Conservation (phyloP, 495 filamentous ascomycete genomes). For the Filosporella fistucella region DNA sequence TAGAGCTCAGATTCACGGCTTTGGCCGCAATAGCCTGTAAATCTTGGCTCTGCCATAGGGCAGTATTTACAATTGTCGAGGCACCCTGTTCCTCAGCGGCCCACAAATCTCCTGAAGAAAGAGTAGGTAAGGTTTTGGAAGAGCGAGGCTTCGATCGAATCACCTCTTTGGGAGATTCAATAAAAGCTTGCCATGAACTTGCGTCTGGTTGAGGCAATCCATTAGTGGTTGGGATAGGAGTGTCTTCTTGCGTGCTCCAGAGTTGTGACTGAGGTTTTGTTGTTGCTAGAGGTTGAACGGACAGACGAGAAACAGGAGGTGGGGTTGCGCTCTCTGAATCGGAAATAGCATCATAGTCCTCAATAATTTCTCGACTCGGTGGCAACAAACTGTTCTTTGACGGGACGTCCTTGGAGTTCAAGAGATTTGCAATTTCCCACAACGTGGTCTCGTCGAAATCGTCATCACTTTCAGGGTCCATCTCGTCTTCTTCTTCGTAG, state of each 20-base stretch:
- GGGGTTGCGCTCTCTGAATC: background rate
- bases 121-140: background rate
- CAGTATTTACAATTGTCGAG: too few relatives aligned
- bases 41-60: too few relatives aligned
- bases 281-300: conserved; percentile 17
- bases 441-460: conserved; percentile 51
- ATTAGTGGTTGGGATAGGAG: too few relatives aligned
- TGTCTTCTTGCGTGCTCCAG: too few relatives aligned
- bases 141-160: conserved; percentile 8
- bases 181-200: conserved; percentile 6
- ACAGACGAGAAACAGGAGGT: conserved; percentile 1
- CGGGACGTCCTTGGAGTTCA: conserved; percentile 39
- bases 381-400: conserved; percentile 36
- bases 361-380: conserved; percentile 8
- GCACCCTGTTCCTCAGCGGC: too few relatives aligned
- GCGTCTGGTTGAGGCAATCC: conserved; percentile 16
- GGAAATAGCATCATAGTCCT: conserved; percentile 12
- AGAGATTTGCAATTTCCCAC: conserved; percentile 52
- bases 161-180: conserved; percentile 3
- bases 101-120: conserved; percentile 14
- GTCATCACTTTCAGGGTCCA: conserved; percentile 37
- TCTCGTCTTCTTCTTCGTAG: conserved; percentile 42
- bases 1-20: background rate
- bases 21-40: too few relatives aligned
- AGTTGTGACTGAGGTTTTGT: conserved; percentile 2